Evolutionary conservation across 371 early-diverging fungal genomes (phyloP).

Genomic region (Cokeromyces recurvatus): DNA sequence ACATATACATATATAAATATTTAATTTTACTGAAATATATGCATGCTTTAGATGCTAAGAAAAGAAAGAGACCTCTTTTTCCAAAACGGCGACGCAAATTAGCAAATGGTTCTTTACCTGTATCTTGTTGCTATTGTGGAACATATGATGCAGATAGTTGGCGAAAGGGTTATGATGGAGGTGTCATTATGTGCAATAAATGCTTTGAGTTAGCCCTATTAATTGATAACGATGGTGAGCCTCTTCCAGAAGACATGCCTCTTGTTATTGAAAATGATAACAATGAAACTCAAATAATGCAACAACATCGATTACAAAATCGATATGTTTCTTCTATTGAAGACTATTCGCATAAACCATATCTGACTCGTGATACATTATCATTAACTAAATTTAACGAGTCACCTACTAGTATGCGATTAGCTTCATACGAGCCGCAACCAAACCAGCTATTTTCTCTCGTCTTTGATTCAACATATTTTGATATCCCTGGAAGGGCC

Average conservation of each 20-base stretch:
- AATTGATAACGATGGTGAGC: constrained; percentile 33
- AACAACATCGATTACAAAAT: constrained; percentile 6
- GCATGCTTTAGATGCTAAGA: constrained; percentile 16
- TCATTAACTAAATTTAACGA: constrained; percentile 52
- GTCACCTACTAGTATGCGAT: constrained; percentile 39
- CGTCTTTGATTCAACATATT: constrained; percentile 75
- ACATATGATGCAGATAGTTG: constrained; percentile 44
- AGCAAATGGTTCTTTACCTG: constrained; percentile 23
- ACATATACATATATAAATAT: background rate
- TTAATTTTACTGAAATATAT: background rate
- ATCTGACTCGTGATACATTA: constrained; percentile 67
- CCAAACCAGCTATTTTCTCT: constrained; percentile 79
- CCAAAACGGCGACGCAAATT: constrained; percentile 28
- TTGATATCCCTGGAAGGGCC: constrained; percentile 86
- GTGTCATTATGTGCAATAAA: constrained; percentile 77
- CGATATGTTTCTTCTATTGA: constrained; percentile 61
- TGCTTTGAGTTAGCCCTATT: constrained; percentile 67
- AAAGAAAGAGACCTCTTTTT: constrained; percentile 30
- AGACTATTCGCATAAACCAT: constrained; percentile 76
- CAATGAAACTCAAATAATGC: background rate
- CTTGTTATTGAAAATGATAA: constrained; percentile 15
- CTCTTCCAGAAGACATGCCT: constrained; percentile 9
- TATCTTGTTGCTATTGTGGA: constrained; percentile 42
- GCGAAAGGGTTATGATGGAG: constrained; percentile 72
- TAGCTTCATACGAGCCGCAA: constrained; percentile 72